Evolutionary conservation across 805 yeast genomes (phyloP), one percentile per base, ranked within the genome.

Genomic region (Candida montana): DNA sequence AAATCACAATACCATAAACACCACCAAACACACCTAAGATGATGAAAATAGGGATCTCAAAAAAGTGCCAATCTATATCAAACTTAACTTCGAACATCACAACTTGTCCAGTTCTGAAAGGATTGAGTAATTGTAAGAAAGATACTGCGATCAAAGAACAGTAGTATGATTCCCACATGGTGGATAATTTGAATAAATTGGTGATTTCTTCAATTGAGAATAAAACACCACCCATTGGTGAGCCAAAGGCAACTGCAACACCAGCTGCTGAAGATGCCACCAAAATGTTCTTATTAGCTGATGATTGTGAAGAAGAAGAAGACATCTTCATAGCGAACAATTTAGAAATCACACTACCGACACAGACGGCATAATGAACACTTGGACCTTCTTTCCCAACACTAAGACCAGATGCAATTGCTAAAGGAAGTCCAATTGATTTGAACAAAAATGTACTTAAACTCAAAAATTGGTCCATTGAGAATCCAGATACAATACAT

Each of bases 361-460:
- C 91, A 60, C 98, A 90, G 0, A 90, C 95, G 0, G 99, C 97
- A 62, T 91, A 93, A 63, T 93, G 99, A 11, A 93, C 99, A 53
- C 91, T 80, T 2, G 99, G 99, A 0, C 99, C 99, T 59, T 93
- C 99, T 63, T 93, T 93, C 18, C 99, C 99, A 6, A 93, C 84
- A 51, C 91, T 83, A 30, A 93, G 63, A 0, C 99, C 99, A 1
- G 96, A 82, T 1, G 95, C 90, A 54, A 93, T 93, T 0, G 95
- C 87, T 45, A 93, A 66, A 0, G 99, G 99, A 33, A 93, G 65
- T 0, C 95, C 86, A 9, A 88, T 57, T 38, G 88, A 74, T 51
- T 93, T 93, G 40, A 91, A 78, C 1, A 77, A 49, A 19, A 91
- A 65, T 0, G 96, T 89, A 58, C 73, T 67, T 63, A 80, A 71